Percentiles rank a stretch among this genome's conserved stretches.
Evolutionary conservation across 78 protist genomes (phyloP).

Genomic region (Cavenderia fasciculata): DNA sequence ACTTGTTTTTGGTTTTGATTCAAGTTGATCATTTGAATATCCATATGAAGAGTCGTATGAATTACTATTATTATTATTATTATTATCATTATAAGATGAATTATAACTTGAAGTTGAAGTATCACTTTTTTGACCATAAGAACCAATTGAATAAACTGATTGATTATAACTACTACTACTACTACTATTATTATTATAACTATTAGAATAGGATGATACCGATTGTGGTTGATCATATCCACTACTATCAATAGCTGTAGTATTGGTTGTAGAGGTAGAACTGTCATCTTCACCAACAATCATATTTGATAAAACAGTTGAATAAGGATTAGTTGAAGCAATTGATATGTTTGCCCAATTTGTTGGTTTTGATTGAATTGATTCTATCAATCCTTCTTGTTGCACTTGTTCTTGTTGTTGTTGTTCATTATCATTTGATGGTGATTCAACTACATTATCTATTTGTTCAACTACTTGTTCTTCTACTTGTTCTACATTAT

Average conservation of each 20-base stretch:
- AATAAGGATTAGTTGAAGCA: background rate
- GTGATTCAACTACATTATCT: background rate
- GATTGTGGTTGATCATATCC: too few relatives aligned
- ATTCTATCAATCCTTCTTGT: background rate
- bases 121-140: too few relatives aligned
- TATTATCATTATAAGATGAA: background rate
- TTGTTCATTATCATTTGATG: background rate
- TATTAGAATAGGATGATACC: too few relatives aligned
- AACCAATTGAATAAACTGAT: too few relatives aligned
- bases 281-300: too few relatives aligned
- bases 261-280: too few relatives aligned
- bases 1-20: background rate
- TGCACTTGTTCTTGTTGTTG: background rate
- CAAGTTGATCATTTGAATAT: background rate
- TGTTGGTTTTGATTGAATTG: background rate
- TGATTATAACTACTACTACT: too few relatives aligned
- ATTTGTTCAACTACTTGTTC: background rate
- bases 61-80: too few relatives aligned
- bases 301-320: too few relatives aligned
- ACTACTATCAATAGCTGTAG: too few relatives aligned
- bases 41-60: background rate
- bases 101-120: background rate
- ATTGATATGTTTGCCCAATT: conserved; percentile 1
- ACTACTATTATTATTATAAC: too few relatives aligned
- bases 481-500: background rate